Evolutionary conservation across 1,139 yeast species (phyloP), one percentile per base, ranked within the genome.

Genomic region (Pichia sp.): DNA sequence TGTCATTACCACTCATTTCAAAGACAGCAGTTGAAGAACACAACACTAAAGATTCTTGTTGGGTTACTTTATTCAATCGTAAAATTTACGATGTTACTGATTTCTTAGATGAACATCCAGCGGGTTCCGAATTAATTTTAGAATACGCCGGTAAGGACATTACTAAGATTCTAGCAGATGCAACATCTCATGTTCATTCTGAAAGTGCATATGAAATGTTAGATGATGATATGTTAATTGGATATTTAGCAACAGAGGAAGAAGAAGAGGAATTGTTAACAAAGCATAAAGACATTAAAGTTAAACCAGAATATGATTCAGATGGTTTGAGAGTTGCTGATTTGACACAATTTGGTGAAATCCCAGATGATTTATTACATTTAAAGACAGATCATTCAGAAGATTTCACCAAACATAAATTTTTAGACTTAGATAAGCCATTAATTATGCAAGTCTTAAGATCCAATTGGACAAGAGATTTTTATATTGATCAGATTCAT

Each of bases 401-500:
- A 42, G 98, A 92, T 68, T 79, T 70, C 57, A 72, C 76, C 57
- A 83, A 81, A 59, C 95, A 92, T 73, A 76, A 85, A 65, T 92
- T 92, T 65, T 73, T 92, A 60, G 97, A 92, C 64, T 77, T 92
- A 62, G 80, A 75, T 60, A 81, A 79, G 65, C 95, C 98, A 1
- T 72, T 92, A 59, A 70, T 92, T 47, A 64, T 77, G 68, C 98
- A 92, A 70, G 86, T 92, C 45, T 68, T 87, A 52, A 73, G 76
- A 53, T 80, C 89, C 39, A 74, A 77, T 42, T 92, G 88, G 71
- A 62, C 85, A 41, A 90, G 87, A 65, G 95, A 86, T 44, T 92
- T 92, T 62, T 92, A 92, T 66, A 74, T 92, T 62, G 96, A 89
- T 64, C 97, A 92, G 68, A 94, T 92, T 41, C 98, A 92, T 68